Evolutionary conservation across 2,329 filamentous ascomycete species (phyloP), one percentile per base, ranked within the genome.

Genomic region (Verticillium nonalfalfae): DNA sequence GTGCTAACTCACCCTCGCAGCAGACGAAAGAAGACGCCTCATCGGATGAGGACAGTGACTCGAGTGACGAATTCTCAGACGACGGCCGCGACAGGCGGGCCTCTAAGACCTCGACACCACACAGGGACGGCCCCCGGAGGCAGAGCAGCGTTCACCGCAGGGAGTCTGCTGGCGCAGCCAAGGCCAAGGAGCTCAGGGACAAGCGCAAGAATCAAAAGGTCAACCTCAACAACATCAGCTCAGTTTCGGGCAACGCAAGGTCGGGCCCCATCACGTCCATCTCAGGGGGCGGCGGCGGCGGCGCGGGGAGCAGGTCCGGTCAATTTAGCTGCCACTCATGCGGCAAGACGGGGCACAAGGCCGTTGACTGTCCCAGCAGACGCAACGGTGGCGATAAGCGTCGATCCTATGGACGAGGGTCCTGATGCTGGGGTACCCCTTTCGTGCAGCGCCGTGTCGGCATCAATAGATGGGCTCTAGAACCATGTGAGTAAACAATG

Each of bases 181-280:
- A 79, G 65, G 74, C 76, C 13, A 75, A 76, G 65, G 78, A 85
- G 65, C 72, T 87, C 18, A 82, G 84, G 7, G 83, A 85, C 52
- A 81, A 83, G 69, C 78, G 86, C 55, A 82, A 84, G 68, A 86
- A 86, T 72, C 89, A 88, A 71, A 85, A 89, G 60, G 79, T 90
- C 59, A 87, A 88, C 63, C 74, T 91, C 61, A 88, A 88, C 68
- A 79, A 79, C 31, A 71, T 87, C 61, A 81, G 79, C 4, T 88
- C 85, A 1, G 85, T 91, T 56, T 90, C 87, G 63, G 69, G 52
- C 66, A 62, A 54, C 56, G 64, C 40, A 13, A 52, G 45, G 18
- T 26, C 45, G 18, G 45, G n/a, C 5, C 45, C 45, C 18, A 52
- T 52, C 18, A 52, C 45, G n/a, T 35, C 40, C 31, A 36, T 54